Evolutionary conservation across 306 rosid species (phyloP).

Genomic region (Cicer bijugum): DNA sequence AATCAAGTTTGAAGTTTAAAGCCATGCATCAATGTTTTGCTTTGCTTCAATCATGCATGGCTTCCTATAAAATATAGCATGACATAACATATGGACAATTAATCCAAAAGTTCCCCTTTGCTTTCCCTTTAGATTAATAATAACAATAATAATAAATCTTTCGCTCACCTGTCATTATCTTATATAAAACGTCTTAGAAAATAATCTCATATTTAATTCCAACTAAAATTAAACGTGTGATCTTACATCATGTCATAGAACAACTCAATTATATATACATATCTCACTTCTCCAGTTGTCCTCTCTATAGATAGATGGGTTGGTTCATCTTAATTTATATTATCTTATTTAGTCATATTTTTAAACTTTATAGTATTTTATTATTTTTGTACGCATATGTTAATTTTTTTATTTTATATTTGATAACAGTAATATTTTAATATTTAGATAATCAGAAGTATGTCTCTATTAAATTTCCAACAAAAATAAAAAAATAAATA

Average conservation of each 20-base stretch:
- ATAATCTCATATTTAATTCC: not conserved
- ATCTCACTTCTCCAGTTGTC: slow-evolving; percentile 18
- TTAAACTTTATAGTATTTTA: not conserved
- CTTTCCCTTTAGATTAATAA: not conserved
- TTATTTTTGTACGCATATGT: not conserved
- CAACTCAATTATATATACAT: not conserved
- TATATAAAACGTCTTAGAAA: slow-evolving; percentile 1
- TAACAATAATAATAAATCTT: not conserved
- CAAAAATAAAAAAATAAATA: not conserved
- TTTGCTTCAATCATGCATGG: slow-evolving; percentile 38
- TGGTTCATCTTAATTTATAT: not conserved
- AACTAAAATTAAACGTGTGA: slow-evolving; percentile 14
- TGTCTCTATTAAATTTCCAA: not conserved
- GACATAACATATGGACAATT: not conserved
- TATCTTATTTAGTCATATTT: not conserved
- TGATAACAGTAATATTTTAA: not conserved
- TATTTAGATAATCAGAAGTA: not conserved
- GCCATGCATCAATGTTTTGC: slow-evolving; percentile 1
- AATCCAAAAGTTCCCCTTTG: not conserved
- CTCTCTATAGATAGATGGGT: not conserved
- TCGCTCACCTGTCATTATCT: slow-evolving; percentile 27
- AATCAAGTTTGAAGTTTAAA: slow-evolving; percentile 28
- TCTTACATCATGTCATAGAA: not conserved
- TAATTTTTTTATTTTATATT: not conserved
- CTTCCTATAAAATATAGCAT: not conserved